Base-by-base conservation (phyloP, 331 rosid genomes). In the Acacia pycnantha region DNA sequence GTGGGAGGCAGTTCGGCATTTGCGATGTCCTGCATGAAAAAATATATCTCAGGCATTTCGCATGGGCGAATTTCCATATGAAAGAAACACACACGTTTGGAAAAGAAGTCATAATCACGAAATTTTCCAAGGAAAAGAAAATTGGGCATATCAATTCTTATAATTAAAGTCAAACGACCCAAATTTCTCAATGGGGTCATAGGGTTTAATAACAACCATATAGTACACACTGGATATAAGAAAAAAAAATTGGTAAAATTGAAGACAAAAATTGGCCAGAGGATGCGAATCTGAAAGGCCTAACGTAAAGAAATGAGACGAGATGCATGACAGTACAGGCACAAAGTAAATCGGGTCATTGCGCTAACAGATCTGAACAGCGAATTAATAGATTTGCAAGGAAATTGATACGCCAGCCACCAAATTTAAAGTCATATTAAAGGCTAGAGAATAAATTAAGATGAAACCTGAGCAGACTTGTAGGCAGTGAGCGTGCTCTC, bases 401-500 rank as follows among this genome's bases (percentile, higher is more conserved):
- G 58, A 10, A 78, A 43, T 29, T 31, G 4, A 12, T 8, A 54
- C 3, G 35, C 2, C 53, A 16, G 24, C 6, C 12, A 14, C 8
- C 12, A 44, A 44, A 44, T 24, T 21, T 14, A 26, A n/a, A 68
- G 73, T 3, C 29, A 37, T 37, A 21, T 9, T 68, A 14, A 24
- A 6, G 37, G 22, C 11, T 44, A 46, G 50, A 43, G 65, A 58
- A n/a, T 11, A 48, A 15, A n/a, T 15, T 48, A 21, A 27, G 76
- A 29, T 3, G 2, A 5, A 77, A 94, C 98, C 98, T 94, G 98
- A 85, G 98, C 98, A 8, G 97, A 62, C 81, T 94, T 92, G 89
- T 94, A 94, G 48, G 98, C 98, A 47, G 92, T 77, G 76, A 94
- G 97, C 8, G 97, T 94, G 83, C 94, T 91, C 88, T 94, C 98